Conservation (phyloP, 2,329 filamentous ascomycete species). For the Fusarium sp. region DNA sequence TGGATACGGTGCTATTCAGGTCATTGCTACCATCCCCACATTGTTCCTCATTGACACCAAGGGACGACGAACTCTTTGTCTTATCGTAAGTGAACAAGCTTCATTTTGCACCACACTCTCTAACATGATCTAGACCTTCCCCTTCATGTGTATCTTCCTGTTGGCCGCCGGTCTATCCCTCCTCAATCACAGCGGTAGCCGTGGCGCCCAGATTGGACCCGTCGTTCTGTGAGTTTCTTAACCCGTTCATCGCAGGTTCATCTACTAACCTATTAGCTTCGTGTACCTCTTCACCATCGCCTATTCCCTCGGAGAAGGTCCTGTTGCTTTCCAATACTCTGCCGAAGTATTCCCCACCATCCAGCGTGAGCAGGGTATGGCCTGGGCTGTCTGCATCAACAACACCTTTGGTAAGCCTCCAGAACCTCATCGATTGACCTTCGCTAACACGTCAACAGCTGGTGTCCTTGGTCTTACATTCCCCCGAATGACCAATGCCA, state of each 20-base stretch:
- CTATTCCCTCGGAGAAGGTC: slow-evolving; percentile 50
- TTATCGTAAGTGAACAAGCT: slow-evolving; percentile 14
- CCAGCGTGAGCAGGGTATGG: slow-evolving; percentile 51
- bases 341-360: slow-evolving; percentile 51
- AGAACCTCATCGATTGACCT: fast-evolving
- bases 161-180: slow-evolving; percentile 46
- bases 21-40: slow-evolving; percentile 14
- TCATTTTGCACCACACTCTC: fast-evolving
- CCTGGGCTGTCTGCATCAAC: slow-evolving; percentile 50
- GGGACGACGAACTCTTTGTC: slow-evolving; percentile 21
- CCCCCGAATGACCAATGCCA: slow-evolving; percentile 45
- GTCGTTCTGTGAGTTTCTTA: slow-evolving; percentile 34
- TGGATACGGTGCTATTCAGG: slow-evolving; percentile 26
- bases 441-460: slow-evolving; percentile 28
- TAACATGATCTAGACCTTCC: slow-evolving; percentile 43
- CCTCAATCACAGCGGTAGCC: slow-evolving; percentile 36
- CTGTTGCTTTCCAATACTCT: slow-evolving; percentile 51
- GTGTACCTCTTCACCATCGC: slow-evolving; percentile 50
- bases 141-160: slow-evolving; percentile 46
- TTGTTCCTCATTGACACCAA: slow-evolving; percentile 25
- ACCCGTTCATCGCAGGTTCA: fast-evolving
- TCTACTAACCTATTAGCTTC: slow-evolving; percentile 31
- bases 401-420: slow-evolving; percentile 42
- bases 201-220: slow-evolving; percentile 41
- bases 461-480: slow-evolving; percentile 45